Conservation (phyloP, 2,329 filamentous ascomycete species). For the Akanthomyces uredinophilus region DNA sequence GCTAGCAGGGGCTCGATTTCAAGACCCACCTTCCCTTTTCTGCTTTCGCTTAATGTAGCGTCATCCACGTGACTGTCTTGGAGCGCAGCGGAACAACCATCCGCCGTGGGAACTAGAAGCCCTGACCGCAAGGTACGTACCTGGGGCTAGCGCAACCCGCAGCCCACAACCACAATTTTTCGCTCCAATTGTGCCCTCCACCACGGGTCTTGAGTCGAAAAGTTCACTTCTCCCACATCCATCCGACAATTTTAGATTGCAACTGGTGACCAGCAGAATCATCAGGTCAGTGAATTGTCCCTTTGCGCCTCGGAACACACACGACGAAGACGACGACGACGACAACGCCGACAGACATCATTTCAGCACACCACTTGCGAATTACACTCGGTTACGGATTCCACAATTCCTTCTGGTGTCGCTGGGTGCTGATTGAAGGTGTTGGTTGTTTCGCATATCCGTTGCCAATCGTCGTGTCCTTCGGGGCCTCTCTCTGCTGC, state of each 20-base stretch:
- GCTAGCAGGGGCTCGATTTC: not conserved
- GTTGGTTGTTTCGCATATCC: not conserved
- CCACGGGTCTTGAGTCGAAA: slow-evolving; percentile 26
- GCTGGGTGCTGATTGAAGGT: not conserved
- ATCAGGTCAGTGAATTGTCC: slow-evolving; percentile 40
- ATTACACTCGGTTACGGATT: not conserved
- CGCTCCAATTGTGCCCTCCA: slow-evolving; percentile 30
- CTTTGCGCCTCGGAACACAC: slow-evolving; percentile 1
- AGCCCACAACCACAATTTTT: slow-evolving; percentile 39
- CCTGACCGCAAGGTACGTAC: slow-evolving; percentile 28
- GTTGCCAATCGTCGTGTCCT: not conserved
- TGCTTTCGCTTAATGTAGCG: slow-evolving; percentile 3
- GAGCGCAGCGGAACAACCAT: not conserved
- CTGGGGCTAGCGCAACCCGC: slow-evolving; percentile 29
- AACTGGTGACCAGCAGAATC: slow-evolving; percentile 41
- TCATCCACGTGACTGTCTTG: not conserved
- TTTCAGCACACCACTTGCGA: slow-evolving; percentile 19
- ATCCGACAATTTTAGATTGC: slow-evolving; percentile 41
- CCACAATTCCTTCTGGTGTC: not conserved
- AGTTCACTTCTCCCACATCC: slow-evolving; percentile 33
- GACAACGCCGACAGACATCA: slow-evolving; percentile 16
- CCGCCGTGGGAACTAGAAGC: no score
- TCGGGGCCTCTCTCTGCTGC: not conserved
- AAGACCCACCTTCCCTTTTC: slow-evolving; percentile 3
- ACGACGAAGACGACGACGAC: slow-evolving; percentile 14